phyloP scores from a whole-genome alignment of 2,329 filamentous ascomycete genomes.

The Verticillium zaregamsianum region DNA sequence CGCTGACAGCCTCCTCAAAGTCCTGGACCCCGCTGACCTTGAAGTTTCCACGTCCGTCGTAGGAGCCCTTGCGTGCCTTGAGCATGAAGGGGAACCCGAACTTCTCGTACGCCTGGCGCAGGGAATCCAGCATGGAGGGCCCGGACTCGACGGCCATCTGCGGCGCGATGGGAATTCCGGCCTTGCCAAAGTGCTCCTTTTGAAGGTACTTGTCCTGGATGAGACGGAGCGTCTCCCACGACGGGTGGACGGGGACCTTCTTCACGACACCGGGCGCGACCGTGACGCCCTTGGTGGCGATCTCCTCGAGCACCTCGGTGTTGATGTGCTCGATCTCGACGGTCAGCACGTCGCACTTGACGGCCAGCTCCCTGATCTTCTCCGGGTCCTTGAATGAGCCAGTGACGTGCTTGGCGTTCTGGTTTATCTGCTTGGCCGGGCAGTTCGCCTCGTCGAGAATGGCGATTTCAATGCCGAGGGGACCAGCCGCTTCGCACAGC shows the following conservation, averaged over 20 bases:
- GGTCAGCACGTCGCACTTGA: slow-evolving; percentile 73
- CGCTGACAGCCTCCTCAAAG: slow-evolving; percentile 59
- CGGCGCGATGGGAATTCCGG: slow-evolving; percentile 68
- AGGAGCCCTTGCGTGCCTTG: slow-evolving; percentile 85
- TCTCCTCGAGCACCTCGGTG: slow-evolving; percentile 82
- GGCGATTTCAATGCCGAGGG: slow-evolving; percentile 71
- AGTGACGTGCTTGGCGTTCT: slow-evolving; percentile 67
- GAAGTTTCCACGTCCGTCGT: slow-evolving; percentile 77
- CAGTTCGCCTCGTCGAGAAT: slow-evolving; percentile 73
- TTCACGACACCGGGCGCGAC: slow-evolving; percentile 38
- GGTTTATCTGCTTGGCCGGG: slow-evolving; percentile 82
- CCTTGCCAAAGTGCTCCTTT: slow-evolving; percentile 70
- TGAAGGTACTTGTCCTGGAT: slow-evolving; percentile 95
- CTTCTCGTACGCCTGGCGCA: slow-evolving; percentile 57
- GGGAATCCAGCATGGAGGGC: slow-evolving; percentile 51
- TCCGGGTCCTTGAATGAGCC: slow-evolving; percentile 84
- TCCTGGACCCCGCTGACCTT: slow-evolving; percentile 42
- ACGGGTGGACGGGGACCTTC: slow-evolving; percentile 67
- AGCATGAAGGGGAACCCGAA: slow-evolving; percentile 88
- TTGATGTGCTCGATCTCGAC: slow-evolving; percentile 96
- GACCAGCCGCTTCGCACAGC: slow-evolving; percentile 79
- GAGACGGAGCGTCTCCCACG: slow-evolving; percentile 78
- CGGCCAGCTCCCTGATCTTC: slow-evolving; percentile 76
- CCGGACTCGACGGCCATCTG: slow-evolving; percentile 59
- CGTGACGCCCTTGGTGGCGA: slow-evolving; percentile 61